phyloP scores from a whole-genome alignment of 768 basidiomycete species.

The Panaeolus cyanescens region DNA sequence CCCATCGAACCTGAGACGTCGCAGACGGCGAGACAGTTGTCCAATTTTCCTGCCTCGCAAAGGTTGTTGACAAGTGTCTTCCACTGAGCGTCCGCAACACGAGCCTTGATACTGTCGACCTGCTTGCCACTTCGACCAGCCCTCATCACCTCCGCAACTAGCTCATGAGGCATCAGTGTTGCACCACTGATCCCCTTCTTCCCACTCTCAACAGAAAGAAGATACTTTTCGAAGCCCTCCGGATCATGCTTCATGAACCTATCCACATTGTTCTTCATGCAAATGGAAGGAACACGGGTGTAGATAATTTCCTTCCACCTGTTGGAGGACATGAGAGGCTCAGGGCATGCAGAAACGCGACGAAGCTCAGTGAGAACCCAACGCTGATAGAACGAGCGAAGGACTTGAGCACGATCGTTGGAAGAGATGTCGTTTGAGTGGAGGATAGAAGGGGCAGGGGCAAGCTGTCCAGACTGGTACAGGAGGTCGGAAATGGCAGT shows the following conservation, averaged over 20 bases:
- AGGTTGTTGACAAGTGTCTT: slow-evolving; percentile 54
- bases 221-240: slow-evolving; percentile 58
- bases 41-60: slow-evolving; percentile 54
- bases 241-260: slow-evolving; percentile 61
- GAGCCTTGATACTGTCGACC: slow-evolving; percentile 32
- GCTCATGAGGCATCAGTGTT: slow-evolving; percentile 64
- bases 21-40: slow-evolving; percentile 67
- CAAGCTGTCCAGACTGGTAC: slow-evolving; percentile 33
- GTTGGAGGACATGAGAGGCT: slow-evolving; percentile 62
- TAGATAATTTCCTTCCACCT: slow-evolving; percentile 62
- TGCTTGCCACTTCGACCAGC: slow-evolving; percentile 19
- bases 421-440: slow-evolving; percentile 23
- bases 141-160: slow-evolving; percentile 42
- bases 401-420: slow-evolving; percentile 33
- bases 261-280: slow-evolving; percentile 60
- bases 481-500: slow-evolving; percentile 63
- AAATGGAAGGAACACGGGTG: slow-evolving; percentile 57
- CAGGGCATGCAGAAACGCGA: slow-evolving; percentile 43
- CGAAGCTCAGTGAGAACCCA: slow-evolving; percentile 64
- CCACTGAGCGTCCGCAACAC: slow-evolving; percentile 70
- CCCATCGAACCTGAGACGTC: slow-evolving; percentile 82
- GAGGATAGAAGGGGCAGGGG: slow-evolving; percentile 32
- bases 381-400: slow-evolving; percentile 60
- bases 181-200: slow-evolving; percentile 63
- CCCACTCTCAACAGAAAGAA: slow-evolving; percentile 57